Conservation (phyloP, 306 rosid genomes). For the Corylus avellana region DNA sequence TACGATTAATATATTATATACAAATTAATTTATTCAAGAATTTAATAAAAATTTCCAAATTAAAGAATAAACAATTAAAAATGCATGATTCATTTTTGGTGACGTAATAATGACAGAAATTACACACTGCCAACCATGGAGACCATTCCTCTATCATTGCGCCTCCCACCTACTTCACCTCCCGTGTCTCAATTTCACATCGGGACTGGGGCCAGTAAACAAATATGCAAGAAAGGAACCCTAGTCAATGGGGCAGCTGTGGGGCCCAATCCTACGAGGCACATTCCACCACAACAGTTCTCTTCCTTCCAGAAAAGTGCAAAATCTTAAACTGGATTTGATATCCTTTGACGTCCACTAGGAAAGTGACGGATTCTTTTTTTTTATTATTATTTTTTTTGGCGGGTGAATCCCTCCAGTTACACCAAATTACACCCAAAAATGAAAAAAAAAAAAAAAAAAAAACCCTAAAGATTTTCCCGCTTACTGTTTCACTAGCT, state of each 20-base stretch:
- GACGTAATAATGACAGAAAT: too few species aligned
- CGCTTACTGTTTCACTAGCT: constrained; percentile 34
- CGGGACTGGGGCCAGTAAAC: neutral
- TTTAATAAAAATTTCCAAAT: too few species aligned
- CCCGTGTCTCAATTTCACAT: too few species aligned
- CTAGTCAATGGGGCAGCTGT: constrained; percentile 57
- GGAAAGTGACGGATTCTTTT: constrained; percentile 47
- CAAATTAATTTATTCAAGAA: too few species aligned
- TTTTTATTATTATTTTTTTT: neutral
- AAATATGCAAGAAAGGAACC: constrained; percentile 31
- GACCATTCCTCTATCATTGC: too few species aligned
- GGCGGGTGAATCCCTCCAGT: constrained; percentile 60
- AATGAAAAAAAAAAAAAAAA: too few species aligned
- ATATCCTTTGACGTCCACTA: constrained; percentile 81
- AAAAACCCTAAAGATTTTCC: constrained; percentile 38
- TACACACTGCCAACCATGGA: too few species aligned
- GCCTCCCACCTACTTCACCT: too few species aligned
- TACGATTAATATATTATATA: too few species aligned
- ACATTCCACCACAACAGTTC: constrained; percentile 16
- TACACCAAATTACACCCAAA: too few species aligned
- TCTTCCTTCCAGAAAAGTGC: neutral
- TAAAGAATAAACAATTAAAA: too few species aligned
- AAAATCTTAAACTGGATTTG: constrained; percentile 51
- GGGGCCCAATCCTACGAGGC: constrained; percentile 51
- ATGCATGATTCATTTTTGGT: too few species aligned